phyloP scores from a whole-genome alignment of 208 protist species.

The Leishmania braziliensis region DNA sequence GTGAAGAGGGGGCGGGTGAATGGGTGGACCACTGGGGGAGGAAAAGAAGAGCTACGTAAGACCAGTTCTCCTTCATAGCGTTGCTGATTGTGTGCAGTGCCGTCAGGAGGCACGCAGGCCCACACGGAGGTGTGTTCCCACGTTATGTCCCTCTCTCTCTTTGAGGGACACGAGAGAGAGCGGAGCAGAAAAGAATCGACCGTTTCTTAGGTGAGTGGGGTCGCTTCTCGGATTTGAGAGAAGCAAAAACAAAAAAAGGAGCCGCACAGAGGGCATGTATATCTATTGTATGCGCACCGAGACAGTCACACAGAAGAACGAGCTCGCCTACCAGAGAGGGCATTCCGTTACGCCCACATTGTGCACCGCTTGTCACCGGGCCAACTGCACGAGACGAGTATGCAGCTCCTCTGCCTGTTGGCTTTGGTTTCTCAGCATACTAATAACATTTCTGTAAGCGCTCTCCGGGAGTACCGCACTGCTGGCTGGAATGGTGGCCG shows the following conservation, averaged over 20 bases:
- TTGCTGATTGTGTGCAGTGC: not conserved
- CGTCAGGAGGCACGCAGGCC: not conserved
- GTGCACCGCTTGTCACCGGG: constrained; percentile 7
- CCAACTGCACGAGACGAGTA: constrained; percentile 59
- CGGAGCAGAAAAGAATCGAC: not conserved
- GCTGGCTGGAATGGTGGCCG: not conserved
- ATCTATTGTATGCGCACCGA: not conserved
- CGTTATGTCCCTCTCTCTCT: not conserved
- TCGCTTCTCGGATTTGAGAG: not conserved
- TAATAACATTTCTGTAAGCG: constrained; percentile 52
- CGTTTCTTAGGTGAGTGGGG: not conserved
- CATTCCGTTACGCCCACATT: not conserved
- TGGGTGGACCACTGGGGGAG: not conserved
- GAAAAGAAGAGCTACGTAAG: not conserved
- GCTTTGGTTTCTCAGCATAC: constrained; percentile 57
- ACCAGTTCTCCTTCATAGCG: not conserved
- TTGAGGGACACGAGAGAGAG: not conserved
- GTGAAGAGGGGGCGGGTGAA: too few relatives aligned
- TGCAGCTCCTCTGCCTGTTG: constrained; percentile 73
- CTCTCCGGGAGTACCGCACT: not conserved
- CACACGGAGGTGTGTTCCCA: not conserved
- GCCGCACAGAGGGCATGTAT: not conserved
- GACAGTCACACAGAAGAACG: not conserved
- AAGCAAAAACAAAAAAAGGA: constrained; percentile 18
- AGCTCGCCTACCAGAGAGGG: not conserved